Evolutionary conservation across 2,329 filamentous ascomycete genomes (phyloP).

Genomic region (Alternaria ventricosa): DNA sequence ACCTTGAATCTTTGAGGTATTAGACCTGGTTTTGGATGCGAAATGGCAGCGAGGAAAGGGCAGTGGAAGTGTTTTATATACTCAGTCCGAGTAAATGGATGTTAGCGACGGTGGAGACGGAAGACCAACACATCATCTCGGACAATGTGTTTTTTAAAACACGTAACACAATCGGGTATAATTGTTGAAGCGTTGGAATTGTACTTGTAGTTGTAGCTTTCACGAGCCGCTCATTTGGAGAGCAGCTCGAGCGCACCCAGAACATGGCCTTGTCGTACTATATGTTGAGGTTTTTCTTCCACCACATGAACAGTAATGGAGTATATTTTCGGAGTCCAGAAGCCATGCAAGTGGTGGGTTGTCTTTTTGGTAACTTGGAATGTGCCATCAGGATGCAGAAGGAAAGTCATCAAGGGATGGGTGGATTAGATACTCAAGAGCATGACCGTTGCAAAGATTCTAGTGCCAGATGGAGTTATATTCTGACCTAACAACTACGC

Average conservation of each 20-base stretch:
- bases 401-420: too few species aligned
- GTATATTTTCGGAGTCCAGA: too few species aligned
- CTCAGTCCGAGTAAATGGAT: background rate
- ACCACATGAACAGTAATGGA: background rate
- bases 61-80: background rate
- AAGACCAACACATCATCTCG: background rate
- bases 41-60: background rate
- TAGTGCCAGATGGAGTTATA: background rate
- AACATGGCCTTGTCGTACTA: fast-evolving
- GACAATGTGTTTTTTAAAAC: background rate
- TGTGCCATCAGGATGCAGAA: too few species aligned
- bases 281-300: background rate
- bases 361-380: too few species aligned
- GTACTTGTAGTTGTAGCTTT: background rate
- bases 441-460: background rate
- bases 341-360: too few species aligned
- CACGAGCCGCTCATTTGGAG: fast-evolving
- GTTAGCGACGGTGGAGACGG: fast-evolving
- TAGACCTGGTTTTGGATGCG: background rate
- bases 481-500: background rate
- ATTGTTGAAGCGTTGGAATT: fast-evolving
- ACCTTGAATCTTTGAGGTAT: background rate
- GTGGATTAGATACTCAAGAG: background rate
- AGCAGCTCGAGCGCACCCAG: background rate
- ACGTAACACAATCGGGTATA: background rate